phyloP scores from a whole-genome alignment of 129 eudicot genomes.

The Helianthus tuberosus region DNA sequence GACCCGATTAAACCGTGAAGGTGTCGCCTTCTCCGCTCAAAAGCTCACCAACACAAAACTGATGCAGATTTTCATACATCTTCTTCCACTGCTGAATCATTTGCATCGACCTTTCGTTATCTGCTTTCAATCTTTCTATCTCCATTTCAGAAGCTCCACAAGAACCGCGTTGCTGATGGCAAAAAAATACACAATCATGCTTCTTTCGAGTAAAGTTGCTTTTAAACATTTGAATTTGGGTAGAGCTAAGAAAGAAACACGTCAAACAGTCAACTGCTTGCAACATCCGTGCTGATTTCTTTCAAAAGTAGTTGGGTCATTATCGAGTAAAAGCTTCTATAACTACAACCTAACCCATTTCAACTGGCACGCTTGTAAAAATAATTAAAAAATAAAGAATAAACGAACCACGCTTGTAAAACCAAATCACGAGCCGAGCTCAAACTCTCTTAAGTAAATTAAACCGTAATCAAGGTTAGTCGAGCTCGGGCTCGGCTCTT shows the following conservation, averaged over 20 bases:
- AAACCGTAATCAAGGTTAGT: neutral
- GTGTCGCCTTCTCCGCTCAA: slow-evolving; percentile 43
- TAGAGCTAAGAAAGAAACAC: neutral
- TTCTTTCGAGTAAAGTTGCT: neutral
- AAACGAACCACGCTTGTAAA: neutral
- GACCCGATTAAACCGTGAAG: slow-evolving; percentile 13
- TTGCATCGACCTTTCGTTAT: slow-evolving; percentile 58
- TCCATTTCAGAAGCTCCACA: slow-evolving; percentile 82
- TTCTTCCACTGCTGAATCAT: slow-evolving; percentile 84
- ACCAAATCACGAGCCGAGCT: neutral
- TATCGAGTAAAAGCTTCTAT: neutral
- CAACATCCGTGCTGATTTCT: neutral
- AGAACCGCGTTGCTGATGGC: slow-evolving; percentile 77
- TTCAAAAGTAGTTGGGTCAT: neutral
- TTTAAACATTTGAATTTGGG: neutral
- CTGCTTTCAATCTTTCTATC: slow-evolving; percentile 65
- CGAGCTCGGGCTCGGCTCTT: neutral
- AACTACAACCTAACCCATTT: neutral
- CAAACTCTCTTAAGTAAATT: neutral
- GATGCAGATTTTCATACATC: slow-evolving; percentile 71
- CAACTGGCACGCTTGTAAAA: neutral
- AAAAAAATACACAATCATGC: neutral
- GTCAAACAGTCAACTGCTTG: neutral
- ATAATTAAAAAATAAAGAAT: neutral
- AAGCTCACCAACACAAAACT: slow-evolving; percentile 70